phyloP scores from a whole-genome alignment of 2,329 filamentous ascomycete genomes.

The Fusarium robinianum region DNA sequence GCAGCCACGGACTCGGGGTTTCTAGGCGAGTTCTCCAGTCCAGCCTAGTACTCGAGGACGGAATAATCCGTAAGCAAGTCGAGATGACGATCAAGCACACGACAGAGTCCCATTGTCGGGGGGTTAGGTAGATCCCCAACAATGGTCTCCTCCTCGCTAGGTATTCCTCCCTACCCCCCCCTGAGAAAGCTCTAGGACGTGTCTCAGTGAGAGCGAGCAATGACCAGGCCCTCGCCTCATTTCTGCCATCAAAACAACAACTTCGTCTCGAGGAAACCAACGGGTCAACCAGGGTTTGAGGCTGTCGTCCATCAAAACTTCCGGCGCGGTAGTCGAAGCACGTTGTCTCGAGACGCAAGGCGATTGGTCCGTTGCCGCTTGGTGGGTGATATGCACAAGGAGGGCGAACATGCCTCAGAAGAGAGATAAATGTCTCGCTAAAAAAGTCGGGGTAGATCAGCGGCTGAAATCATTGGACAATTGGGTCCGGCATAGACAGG shows the following conservation, averaged over 20 bases:
- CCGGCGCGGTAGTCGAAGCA: slow-evolving; percentile 30
- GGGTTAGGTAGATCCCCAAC: too few species aligned
- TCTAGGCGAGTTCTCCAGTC: too few species aligned
- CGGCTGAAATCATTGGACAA: slow-evolving; percentile 24
- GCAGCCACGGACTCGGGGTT: too few species aligned
- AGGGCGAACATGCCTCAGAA: slow-evolving; percentile 13
- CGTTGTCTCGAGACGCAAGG: slow-evolving; percentile 29
- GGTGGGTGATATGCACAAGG: slow-evolving; percentile 20
- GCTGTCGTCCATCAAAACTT: slow-evolving; percentile 13
- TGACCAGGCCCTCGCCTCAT: slow-evolving; percentile 8
- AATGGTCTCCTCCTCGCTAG: too few species aligned
- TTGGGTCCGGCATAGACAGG: slow-evolving; percentile 17
- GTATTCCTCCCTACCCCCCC: too few species aligned
- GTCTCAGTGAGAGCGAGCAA: slow-evolving; percentile 18
- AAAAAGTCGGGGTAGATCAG: slow-evolving; percentile 34
- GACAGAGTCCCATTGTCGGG: too few species aligned
- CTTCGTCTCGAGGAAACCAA: slow-evolving; percentile 2
- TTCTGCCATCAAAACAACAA: too few species aligned
- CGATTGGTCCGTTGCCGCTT: slow-evolving; percentile 28
- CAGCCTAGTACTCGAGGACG: too few species aligned
- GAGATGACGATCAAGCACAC: too few species aligned
- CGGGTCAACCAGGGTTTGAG: slow-evolving; percentile 10
- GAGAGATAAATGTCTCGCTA: slow-evolving; percentile 29
- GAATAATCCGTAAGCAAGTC: too few species aligned
- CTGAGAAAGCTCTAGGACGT: too few species aligned